Base-by-base conservation (phyloP, 2,329 filamentous ascomycete species). In the Penicillium paneum region DNA sequence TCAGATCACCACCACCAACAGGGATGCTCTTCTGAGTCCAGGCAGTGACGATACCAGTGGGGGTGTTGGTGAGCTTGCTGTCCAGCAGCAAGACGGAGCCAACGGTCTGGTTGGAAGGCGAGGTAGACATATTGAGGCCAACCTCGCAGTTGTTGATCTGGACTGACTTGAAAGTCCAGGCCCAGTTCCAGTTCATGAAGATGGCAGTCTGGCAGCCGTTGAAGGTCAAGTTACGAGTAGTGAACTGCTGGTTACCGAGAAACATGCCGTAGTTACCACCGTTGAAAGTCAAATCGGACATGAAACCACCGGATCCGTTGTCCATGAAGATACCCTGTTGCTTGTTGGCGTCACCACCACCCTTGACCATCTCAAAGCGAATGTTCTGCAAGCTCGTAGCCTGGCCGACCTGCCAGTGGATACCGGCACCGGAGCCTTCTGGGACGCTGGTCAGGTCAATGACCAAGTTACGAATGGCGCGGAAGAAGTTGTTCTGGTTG, bases 181-280 rank as follows among this genome's bases (percentile, higher is more conserved):
- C 79, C 91, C 91, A 96, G 77, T 93, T 90, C 91, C 91, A 96
- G 79, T 91, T 91, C 85, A 94, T 88, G 76, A 83, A 90, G 60
- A 96, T 85, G 58, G 89, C 91, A 2, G 90, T 95, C 68, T 90
- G 82, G 78, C 89, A 92, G 72, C 83, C 81, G 71, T 89, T 90
- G 81, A 95, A 95, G 34, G 82, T 88, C 70, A 94, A 68, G 74
- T 95, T 94, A 62, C 90, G 87, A 28, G 86, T 87, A 36, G 90
- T 93, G 74, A 93, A 94, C 74, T 96, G 91, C 76, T 96, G 91
- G 74, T 86, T 91, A 46, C 91, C 91, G 26, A 93, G 78, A 75
- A 90, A 93, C 63, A 86, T 86, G 51, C 91, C 90, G 62, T 86
- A 85, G 62, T 83, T 83, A 59, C 91, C 91, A 57, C 90, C 91